Evolutionary conservation across 2,329 filamentous ascomycete species (phyloP).

Genomic region (Fusarium ramigenum): DNA sequence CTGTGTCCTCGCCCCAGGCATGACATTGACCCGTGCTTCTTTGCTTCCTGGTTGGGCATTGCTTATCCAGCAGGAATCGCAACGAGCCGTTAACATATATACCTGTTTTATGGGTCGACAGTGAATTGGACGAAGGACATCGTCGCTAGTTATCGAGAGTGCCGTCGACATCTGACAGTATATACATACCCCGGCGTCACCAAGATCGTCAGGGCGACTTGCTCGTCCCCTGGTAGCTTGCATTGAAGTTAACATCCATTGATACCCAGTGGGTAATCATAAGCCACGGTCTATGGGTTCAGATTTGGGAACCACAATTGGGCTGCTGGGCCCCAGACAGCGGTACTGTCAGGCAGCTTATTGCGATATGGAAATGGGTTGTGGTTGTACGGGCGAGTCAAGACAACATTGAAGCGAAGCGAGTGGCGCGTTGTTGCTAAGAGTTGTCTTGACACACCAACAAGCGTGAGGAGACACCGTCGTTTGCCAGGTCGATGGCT

Average conservation of each 20-base stretch:
- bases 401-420: not conserved
- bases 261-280: constrained; percentile 7
- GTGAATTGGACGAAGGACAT: not conserved
- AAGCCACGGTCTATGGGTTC: constrained; percentile 4
- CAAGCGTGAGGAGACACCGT: constrained; percentile 14
- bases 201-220: constrained; percentile 24
- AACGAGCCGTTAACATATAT: constrained; percentile 10
- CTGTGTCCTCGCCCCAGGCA: not conserved
- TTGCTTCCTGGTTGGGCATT: constrained; percentile 4
- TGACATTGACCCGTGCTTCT: constrained; percentile 6
- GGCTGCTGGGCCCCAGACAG: constrained; percentile 13
- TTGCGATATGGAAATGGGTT: not conserved
- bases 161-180: not conserved
- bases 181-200: not conserved
- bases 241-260: not conserved
- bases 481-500: constrained; percentile 5
- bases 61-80: constrained; percentile 25
- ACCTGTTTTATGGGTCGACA: not conserved
- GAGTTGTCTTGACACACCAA: not conserved
- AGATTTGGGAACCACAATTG: constrained; percentile 14
- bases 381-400: not conserved
- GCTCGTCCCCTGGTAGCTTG: not conserved
- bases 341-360: not conserved
- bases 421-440: not conserved
- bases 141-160: not conserved